Conservation (phyloP, 345 rosid species). For the Rhodamnia argentea region DNA sequence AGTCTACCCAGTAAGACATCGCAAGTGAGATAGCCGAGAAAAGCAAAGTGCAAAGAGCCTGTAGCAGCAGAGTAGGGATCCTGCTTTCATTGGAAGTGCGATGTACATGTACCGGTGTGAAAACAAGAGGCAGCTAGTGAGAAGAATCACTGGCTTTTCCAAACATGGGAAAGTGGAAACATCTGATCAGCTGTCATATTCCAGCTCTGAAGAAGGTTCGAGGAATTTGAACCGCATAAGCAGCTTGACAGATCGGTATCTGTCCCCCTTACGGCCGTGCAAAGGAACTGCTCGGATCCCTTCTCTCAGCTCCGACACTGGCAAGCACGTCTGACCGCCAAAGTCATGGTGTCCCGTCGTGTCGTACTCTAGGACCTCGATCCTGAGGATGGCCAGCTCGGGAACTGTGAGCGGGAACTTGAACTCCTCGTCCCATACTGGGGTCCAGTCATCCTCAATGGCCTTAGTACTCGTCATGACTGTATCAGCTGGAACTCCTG, state of each 20-base stretch:
- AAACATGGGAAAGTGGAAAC: neutral
- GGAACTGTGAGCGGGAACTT: conserved; percentile 31
- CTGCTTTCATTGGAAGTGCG: too few species aligned
- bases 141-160: too few species aligned
- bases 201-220: neutral
- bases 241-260: conserved; percentile 13
- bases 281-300: conserved; percentile 35
- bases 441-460: conserved; percentile 32
- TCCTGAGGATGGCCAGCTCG: conserved; percentile 43
- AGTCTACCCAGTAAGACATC: neutral
- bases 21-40: neutral
- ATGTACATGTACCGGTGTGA: too few species aligned
- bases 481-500: conserved; percentile 35
- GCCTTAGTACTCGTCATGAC: conserved; percentile 1
- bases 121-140: too few species aligned
- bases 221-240: conserved; percentile 23
- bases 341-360: conserved; percentile 25
- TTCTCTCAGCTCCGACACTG: conserved; percentile 22
- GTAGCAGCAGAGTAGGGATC: neutral
- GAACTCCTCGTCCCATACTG: conserved; percentile 38
- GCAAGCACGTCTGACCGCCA: conserved; percentile 42
- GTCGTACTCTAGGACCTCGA: conserved; percentile 39
- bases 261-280: conserved; percentile 11
- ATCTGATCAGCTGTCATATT: neutral
- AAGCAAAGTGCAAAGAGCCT: neutral